Evolutionary conservation across 1,284 basidiomycete genomes (phyloP), one percentile per base, ranked within the genome.

Genomic region (Boletellus deceptivus): DNA sequence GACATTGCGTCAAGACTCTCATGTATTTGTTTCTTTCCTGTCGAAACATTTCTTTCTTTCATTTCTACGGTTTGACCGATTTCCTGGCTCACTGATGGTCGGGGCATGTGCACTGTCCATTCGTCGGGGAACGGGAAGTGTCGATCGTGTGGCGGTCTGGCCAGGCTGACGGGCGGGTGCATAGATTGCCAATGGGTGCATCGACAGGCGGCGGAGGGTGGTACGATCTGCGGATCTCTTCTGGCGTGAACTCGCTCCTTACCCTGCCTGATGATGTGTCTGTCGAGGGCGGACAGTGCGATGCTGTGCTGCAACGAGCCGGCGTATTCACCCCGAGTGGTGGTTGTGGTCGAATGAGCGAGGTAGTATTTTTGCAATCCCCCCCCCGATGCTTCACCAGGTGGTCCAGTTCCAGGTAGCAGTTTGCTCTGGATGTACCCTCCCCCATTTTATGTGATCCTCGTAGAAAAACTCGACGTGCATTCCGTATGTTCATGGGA

Each of bases 91-190:
- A 93, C 89, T 94, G 2, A 91, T 4, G 20, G 20, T 20, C 4
- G 3, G n/a, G 93, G 69, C 84, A 91, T 27, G 93, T 91, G 1
- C 90, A 91, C 0, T 88, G 86, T 9, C 84, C 89, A 7, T 90
- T 88, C 65, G 79, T 92, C 39, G 90, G 93, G 59, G 88, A 92
- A 64, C 82, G 91, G 17, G 83, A 87, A 31, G 86, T 90, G 0
- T 91, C 88, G 6, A 72, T 93, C 53, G 80, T 91, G 5, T 93
- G 90, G 89, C 79, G 89, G 2, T 94, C 88, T 75, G 82, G 83
- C 80, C 4, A 81, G 77, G 4, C 60, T 70, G 14, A 69, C 72
- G 3, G 70, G 74, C 17, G 58, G 63, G 3, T 72, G 75, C 33
- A 68, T 78, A 1, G 84, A 86, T 59, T 75, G 81, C 10, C 81